A percentile compares a stretch with the other conserved stretches of the same genome.
phyloP scores from a whole-genome alignment of 2,329 filamentous ascomycete genomes.

The Neonectria neomacrospora region DNA sequence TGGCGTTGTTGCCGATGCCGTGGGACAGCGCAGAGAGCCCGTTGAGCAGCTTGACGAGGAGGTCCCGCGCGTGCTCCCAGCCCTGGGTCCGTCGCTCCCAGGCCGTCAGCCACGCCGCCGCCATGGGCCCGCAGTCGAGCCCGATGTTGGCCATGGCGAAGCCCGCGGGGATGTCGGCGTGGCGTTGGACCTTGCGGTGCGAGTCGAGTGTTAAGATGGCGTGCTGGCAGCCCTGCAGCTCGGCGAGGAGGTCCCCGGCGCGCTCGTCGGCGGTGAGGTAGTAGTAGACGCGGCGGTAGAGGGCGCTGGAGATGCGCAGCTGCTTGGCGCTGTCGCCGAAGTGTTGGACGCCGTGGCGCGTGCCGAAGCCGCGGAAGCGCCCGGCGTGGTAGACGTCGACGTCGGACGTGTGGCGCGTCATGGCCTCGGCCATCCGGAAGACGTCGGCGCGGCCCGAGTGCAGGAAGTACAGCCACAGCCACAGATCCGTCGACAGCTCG shows the following conservation, averaged over 20 bases:
- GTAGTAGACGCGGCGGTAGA: slow-evolving; percentile 62
- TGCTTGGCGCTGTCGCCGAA: slow-evolving; percentile 71
- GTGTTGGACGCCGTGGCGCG: slow-evolving; percentile 71
- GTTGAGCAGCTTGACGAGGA: slow-evolving; percentile 26
- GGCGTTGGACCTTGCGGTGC: slow-evolving; percentile 33
- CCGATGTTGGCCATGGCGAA: slow-evolving; percentile 36
- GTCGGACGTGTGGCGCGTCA: slow-evolving; percentile 67
- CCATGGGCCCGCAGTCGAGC: slow-evolving; percentile 33
- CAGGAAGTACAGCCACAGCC: slow-evolving; percentile 71
- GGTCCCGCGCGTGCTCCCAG: slow-evolving; percentile 23
- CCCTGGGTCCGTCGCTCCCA: slow-evolving; percentile 31
- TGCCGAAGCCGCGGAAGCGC: slow-evolving; percentile 67
- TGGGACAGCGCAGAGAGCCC: slow-evolving; percentile 22
- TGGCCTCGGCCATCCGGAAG: slow-evolving; percentile 67
- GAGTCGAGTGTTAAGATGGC: slow-evolving; percentile 29
- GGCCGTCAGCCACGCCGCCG: slow-evolving; percentile 31
- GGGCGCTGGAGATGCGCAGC: slow-evolving; percentile 58
- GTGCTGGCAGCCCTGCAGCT: slow-evolving; percentile 27
- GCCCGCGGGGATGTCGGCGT: slow-evolving; percentile 26
- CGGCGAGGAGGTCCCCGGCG: slow-evolving; percentile 55
- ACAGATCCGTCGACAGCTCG: slow-evolving; percentile 70
- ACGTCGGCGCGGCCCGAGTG: slow-evolving; percentile 66
- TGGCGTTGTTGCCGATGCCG: slow-evolving; percentile 33
- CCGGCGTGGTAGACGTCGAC: slow-evolving; percentile 71
- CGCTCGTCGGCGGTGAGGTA: slow-evolving; percentile 68